Base-by-base conservation (phyloP, 2,329 filamentous ascomycete species). In the Tolypocladium tropicale region DNA sequence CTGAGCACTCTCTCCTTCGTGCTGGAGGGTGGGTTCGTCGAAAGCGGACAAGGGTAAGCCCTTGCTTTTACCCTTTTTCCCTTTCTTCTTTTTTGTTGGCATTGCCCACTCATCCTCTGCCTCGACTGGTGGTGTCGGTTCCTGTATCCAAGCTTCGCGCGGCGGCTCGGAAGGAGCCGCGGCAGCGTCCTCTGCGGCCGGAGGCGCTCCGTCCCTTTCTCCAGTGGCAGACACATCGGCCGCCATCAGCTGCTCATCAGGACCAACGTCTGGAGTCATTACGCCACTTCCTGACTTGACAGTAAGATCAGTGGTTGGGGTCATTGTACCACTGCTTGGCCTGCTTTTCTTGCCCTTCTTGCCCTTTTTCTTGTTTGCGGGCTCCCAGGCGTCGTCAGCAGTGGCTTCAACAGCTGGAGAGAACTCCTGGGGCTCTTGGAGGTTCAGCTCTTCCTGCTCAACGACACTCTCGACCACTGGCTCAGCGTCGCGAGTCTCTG, bases 281-380 rank as follows among this genome's bases (percentile, higher is more conserved):
- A 50, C 39, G 16, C 46, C 46, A n/a, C 46, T 39, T 39, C 36
- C 36, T n/a, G 28, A 21, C 39, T 56, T 59, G 28, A 30, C 46
- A 57, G 68, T 58, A 25, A 49, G 41, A 25, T 52, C 43, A 53
- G 53, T 54, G 28, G 7, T 57, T 18, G 55, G 53, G 33, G 51
- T 54, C 14, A 54, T 54, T 30, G 53, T 43, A 9, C 50, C 50
- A 11, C 50, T 48, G 16, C 25, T 7, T 7, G 43, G n/a, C 34
- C 56, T 60, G 28, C 39, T 41, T 56, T 68, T 64, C 61, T 69
- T 73, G 68, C 62, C 71, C 65, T 70, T 71, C 63, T 70, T 71
- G 55, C 68, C 73, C 60, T 77, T 79, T 58, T 73, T 76, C 58
- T 73, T 76, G 56, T 65, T 64, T 53, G 73, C 68, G 39, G 68